Conservation (phyloP, 1,284 basidiomycete species). For the Cryptococcus sp. region DNA sequence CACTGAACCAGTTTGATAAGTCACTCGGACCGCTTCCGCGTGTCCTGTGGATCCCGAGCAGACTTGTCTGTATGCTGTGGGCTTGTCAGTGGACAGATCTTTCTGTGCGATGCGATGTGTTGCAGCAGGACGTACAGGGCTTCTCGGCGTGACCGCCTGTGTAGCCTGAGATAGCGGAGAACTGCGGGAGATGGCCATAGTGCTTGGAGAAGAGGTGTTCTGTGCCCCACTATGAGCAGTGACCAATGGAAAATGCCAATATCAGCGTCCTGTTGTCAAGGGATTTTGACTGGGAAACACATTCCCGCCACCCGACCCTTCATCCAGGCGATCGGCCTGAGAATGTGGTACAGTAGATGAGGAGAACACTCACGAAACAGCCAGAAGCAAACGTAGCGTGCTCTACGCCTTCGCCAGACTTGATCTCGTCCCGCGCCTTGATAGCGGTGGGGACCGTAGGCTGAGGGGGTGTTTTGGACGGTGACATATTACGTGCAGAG, state of each 20-base stretch:
- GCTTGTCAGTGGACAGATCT: background rate
- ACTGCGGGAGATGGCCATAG: slow-evolving; percentile 59
- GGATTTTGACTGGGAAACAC: background rate
- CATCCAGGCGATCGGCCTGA: no score
- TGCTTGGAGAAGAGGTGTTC: slow-evolving; percentile 84
- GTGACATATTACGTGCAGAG: slow-evolving; percentile 29
- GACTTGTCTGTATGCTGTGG: slow-evolving; percentile 67
- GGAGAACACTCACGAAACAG: slow-evolving; percentile 56
- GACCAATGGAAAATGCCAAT: background rate
- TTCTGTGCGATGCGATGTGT: background rate
- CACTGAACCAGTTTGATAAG: slow-evolving; percentile 78
- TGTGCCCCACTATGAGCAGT: slow-evolving; percentile 65
- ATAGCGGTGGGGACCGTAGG: slow-evolving; percentile 54
- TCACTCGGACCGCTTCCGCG: slow-evolving; percentile 83
- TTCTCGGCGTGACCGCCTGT: slow-evolving; percentile 65
- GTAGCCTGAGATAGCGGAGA: slow-evolving; percentile 76
- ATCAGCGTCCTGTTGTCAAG: background rate
- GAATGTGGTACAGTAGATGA: no score
- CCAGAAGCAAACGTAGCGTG: slow-evolving; percentile 75
- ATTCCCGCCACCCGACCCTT: no score
- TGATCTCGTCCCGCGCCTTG: slow-evolving; percentile 38
- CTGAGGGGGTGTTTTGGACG: slow-evolving; percentile 39
- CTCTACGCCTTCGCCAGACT: slow-evolving; percentile 56
- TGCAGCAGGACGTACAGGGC: slow-evolving; percentile 23
- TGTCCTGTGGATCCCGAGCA: slow-evolving; percentile 81